phyloP scores from a whole-genome alignment of 83 land plant genomes.

The Picea abies region DNA sequence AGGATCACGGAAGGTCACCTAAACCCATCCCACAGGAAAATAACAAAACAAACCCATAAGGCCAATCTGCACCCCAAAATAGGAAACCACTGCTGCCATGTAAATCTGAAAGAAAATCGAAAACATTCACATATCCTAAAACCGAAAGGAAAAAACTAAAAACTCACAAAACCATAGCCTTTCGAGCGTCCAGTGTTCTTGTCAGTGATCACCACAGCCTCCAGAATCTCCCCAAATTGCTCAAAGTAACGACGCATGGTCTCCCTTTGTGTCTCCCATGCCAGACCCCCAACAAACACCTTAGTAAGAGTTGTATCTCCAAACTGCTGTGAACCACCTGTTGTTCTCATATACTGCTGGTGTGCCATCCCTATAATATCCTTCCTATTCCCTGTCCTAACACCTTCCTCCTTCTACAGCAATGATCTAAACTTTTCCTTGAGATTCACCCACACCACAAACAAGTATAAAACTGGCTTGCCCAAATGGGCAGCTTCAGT shows the following conservation, averaged over 20 bases:
- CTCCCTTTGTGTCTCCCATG: conserved; percentile 39
- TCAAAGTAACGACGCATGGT: conserved; percentile 40
- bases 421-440: no score
- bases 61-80: neutral
- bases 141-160: neutral
- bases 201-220: conserved; percentile 25
- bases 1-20: conserved; percentile 21
- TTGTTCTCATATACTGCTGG: conserved; percentile 11
- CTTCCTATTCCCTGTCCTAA: conserved; percentile 4
- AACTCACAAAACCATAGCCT: conserved; percentile 30
- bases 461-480: no score
- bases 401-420: neutral
- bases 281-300: conserved; percentile 35
- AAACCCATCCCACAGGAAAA: neutral
- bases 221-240: conserved; percentile 33
- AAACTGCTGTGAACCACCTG: conserved; percentile 19
- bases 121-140: neutral
- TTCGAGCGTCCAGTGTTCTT: conserved; percentile 31
- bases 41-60: neutral
- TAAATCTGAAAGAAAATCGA: neutral
- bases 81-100: no score
- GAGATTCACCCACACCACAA: neutral
- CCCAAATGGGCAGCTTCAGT: no score
- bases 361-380: conserved; percentile 1
- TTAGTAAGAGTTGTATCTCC: conserved; percentile 42